Base-by-base conservation (phyloP, 1,139 yeast species). In the Magnusiomyces ingens region DNA sequence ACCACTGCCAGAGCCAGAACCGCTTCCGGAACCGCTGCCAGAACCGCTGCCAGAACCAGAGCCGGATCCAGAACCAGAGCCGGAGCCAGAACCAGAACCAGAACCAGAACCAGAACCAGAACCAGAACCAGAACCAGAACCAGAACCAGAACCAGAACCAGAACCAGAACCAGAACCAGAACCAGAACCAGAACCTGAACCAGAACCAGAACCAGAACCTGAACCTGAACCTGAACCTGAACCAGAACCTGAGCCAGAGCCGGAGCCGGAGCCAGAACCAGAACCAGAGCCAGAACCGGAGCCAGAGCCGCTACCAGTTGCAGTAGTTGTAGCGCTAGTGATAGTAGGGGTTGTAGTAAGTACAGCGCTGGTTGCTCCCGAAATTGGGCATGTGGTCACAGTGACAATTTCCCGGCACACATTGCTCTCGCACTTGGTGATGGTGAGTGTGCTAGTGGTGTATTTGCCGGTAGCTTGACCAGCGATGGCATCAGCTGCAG, bases 321-420 rank as follows among this genome's bases (percentile, higher is more conserved):
- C 48, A 29, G 48, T 26, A 26, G 4, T 26, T 8, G 32, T 26
- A 26, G 32, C 32, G 8, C 32, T 8, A 26, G 32, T 26, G 8
- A 26, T 26, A 5, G 41, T 32, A 19, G 44, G 29, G 21, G 21
- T 22, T 21, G 52, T 40, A 43, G 41, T 15, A 19, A 51, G 26
- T 12, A 15, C 36, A 32, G 48, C 2, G 18, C 32, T 36, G 29
- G 26, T 15, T 17, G 41, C 44, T 5, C 41, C 10, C 10, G 18
- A 29, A 26, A 52, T 48, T 15, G 54, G 54, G 54, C 54, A 52
- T 5, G 51, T 48, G 22, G 54, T 52, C n/a, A 52, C 49, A 15
- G 54, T 48, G 42, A 40, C 47, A 35, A 44, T 18, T 29, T 36
- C 35, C 13, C 12, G 2, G 41, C 54, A 52, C 40, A 36, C 15